Percentiles rank a stretch among this genome's conserved stretches.
Conservation (phyloP, 805 yeast species). For the Isabelozyma heimii region DNA sequence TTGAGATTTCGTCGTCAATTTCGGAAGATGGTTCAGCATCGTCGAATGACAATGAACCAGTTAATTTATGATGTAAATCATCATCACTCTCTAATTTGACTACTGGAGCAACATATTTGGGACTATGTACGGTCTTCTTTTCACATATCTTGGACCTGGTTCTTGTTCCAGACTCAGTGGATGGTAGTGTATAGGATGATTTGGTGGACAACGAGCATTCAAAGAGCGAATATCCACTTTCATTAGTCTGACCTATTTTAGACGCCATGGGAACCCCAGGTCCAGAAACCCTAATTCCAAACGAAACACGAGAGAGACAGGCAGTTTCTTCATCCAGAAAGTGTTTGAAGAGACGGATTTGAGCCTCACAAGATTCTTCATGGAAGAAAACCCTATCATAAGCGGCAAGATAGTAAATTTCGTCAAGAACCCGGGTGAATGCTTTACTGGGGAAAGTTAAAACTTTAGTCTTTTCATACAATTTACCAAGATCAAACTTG, state of each 20-base stretch:
- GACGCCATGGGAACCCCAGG: neutral
- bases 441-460: neutral
- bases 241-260: neutral
- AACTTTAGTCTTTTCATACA: constrained; percentile 3
- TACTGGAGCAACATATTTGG: neutral
- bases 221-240: neutral
- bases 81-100: neutral
- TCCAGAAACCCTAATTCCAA: constrained; percentile 7
- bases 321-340: constrained; percentile 2
- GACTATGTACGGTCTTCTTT: neutral
- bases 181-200: neutral
- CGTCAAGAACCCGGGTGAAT: constrained; percentile 15
- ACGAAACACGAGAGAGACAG: neutral
- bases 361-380: neutral
- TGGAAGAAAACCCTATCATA: constrained; percentile 22
- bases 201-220: neutral
- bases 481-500: constrained; percentile 6
- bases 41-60: neutral
- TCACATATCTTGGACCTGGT: neutral
- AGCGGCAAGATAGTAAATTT: constrained; percentile 21
- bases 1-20: neutral
- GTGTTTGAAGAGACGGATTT: constrained; percentile 4
- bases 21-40: neutral
- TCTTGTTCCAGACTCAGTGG: neutral
- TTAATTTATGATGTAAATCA: neutral